Conservation (phyloP, 768 basidiomycete species). For the Naganishia antarctica region DNA sequence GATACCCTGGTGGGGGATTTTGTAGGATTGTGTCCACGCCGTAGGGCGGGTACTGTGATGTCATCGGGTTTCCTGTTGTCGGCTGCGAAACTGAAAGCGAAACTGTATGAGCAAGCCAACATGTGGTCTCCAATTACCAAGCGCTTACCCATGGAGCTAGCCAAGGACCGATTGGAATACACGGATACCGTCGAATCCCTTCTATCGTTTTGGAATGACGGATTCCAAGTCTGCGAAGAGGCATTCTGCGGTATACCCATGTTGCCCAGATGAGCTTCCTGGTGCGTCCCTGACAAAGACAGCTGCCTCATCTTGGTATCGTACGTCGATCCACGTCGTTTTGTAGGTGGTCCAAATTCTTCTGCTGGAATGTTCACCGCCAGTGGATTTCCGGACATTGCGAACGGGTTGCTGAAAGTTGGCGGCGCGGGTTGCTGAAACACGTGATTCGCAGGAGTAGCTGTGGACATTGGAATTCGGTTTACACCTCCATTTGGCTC, state of each 20-base stretch:
- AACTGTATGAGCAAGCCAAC: constrained; percentile 19
- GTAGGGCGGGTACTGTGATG: constrained; percentile 32
- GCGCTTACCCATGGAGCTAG: constrained; percentile 51
- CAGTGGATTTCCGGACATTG: neutral
- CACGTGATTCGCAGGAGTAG: neutral
- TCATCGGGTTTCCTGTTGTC: constrained; percentile 7
- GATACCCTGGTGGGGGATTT: constrained; percentile 11
- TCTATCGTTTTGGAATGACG: constrained; percentile 54
- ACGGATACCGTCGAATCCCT: constrained; percentile 70
- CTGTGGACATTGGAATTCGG: constrained; percentile 4
- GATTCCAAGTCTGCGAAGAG: constrained; percentile 11
- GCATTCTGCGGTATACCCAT: constrained; percentile 3
- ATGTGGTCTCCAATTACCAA: constrained; percentile 15
- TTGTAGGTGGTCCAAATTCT: constrained; percentile 54
- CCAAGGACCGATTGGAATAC: constrained; percentile 59
- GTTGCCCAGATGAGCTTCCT: neutral
- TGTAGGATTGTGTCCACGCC: constrained; percentile 3
- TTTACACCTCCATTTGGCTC: neutral
- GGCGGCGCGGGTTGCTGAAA: constrained; percentile 21
- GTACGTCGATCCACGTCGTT: constrained; percentile 76
- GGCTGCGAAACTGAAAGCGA: neutral
- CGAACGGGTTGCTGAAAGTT: constrained; percentile 18
- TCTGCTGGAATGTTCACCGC: constrained; percentile 12
- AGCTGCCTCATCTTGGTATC: constrained; percentile 55
- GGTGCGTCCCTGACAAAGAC: constrained; percentile 1